These are phyloP conservation scores for Setomelanomma holmii DNA, from an alignment of 2,329 filamentous ascomycete genomes.

Conservation along the genomic window DNA sequence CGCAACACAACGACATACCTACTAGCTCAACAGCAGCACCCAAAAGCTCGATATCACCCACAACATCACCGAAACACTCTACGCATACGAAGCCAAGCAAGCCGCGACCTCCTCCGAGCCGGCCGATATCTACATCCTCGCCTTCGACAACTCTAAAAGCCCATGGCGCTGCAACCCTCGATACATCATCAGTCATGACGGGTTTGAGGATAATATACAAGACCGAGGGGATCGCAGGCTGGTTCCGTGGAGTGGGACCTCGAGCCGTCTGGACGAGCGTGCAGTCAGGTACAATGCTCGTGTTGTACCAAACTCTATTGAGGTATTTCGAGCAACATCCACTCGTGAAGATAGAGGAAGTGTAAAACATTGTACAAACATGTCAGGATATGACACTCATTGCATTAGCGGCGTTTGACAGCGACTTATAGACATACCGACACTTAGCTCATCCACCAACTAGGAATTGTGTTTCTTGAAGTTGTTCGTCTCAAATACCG, in stretches of 20 bases:
- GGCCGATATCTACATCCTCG: slow-evolving; percentile 87
- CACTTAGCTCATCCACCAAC: slow-evolving; percentile 5
- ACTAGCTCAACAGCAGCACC: slow-evolving; percentile 19
- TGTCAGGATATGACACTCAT: slow-evolving; percentile 14
- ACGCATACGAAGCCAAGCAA: slow-evolving; percentile 30
- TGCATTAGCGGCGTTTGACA: slow-evolving; percentile 25
- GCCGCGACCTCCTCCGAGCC: slow-evolving; percentile 52
- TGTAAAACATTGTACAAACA: slow-evolving; percentile 28
- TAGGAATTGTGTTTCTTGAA: too few relatives aligned
- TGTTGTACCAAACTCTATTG: slow-evolving; percentile 89
- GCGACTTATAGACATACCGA: slow-evolving; percentile 16
- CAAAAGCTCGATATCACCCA: slow-evolving; percentile 24
- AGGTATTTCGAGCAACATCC: slow-evolving; percentile 72
- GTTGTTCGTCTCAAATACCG: too few relatives aligned
- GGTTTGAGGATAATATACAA: slow-evolving; percentile 88
- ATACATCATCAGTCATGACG: slow-evolving; percentile 87
- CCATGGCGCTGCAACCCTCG: slow-evolving; percentile 78
- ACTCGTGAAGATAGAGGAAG: slow-evolving; percentile 35
- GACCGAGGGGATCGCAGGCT: slow-evolving; percentile 85
- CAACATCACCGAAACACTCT: slow-evolving; percentile 41
- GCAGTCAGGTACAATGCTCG: slow-evolving; percentile 95
- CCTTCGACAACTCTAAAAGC: slow-evolving; percentile 82
- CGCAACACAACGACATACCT: slow-evolving; percentile 71
- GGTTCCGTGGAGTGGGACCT: slow-evolving; percentile 94
- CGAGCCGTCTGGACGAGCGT: slow-evolving; percentile 96